Evolutionary conservation across 768 basidiomycete genomes (phyloP).

Genomic region (Termitomyces sp.): DNA sequence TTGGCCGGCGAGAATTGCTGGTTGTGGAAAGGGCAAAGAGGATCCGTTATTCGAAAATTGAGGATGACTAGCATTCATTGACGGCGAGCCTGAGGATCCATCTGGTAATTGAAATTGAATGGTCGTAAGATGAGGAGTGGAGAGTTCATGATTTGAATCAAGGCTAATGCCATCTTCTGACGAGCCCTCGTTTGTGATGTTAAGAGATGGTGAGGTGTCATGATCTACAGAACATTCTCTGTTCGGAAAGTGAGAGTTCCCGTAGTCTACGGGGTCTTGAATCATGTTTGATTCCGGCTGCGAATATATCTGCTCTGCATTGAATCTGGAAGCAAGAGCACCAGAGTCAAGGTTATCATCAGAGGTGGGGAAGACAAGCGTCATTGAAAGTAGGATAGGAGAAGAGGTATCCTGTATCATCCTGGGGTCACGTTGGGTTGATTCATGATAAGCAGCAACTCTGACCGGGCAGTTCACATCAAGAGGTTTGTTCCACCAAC

Average conservation of each 20-base stretch:
- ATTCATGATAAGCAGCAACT: background rate
- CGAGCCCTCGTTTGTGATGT: background rate
- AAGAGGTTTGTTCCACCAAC: no score
- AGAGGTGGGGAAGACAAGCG: background rate
- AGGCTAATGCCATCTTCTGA: background rate
- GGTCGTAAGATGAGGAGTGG: background rate
- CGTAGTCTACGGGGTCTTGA: background rate
- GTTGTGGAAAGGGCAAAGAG: background rate
- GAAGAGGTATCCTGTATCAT: background rate
- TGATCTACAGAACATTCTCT: background rate
- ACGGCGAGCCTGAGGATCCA: background rate
- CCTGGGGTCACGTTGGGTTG: background rate
- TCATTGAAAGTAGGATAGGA: background rate
- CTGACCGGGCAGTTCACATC: conserved; percentile 15
- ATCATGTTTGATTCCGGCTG: background rate
- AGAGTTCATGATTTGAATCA: background rate
- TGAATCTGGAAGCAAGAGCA: background rate
- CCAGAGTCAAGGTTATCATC: background rate
- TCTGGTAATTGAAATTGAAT: background rate
- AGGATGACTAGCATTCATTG: background rate
- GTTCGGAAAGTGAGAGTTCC: no score
- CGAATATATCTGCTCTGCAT: background rate
- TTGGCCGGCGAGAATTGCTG: background rate
- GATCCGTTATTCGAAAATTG: background rate
- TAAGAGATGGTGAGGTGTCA: background rate